Evolutionary conservation across 2,329 filamentous ascomycete genomes (phyloP).

Genomic region (Lasiodiplodia sp.): DNA sequence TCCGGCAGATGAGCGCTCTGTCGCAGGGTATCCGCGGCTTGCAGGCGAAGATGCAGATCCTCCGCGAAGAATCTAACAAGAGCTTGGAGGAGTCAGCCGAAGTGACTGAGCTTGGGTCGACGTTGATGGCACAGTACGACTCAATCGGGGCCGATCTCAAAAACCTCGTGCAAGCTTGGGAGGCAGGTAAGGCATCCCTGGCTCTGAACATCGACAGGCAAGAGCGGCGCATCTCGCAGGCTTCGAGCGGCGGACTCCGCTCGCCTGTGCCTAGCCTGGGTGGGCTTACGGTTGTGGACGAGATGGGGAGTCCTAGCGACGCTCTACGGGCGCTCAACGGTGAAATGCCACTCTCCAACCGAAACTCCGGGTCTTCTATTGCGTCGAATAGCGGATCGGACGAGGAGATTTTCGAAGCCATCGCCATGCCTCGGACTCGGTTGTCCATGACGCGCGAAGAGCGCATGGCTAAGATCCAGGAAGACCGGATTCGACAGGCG

Average conservation of each 20-base stretch:
- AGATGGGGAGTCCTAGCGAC: slow-evolving; percentile 64
- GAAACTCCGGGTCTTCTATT: slow-evolving; percentile 39
- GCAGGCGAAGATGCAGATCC: slow-evolving; percentile 91
- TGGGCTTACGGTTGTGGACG: slow-evolving; percentile 64
- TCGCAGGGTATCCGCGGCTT: slow-evolving; percentile 90
- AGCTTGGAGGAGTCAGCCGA: slow-evolving; percentile 76
- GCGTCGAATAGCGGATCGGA: slow-evolving; percentile 64
- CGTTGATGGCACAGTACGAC: slow-evolving; percentile 89
- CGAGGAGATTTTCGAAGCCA: slow-evolving; percentile 87
- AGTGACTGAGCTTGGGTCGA: slow-evolving; percentile 74
- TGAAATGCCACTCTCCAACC: slow-evolving; percentile 61
- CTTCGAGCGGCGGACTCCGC: slow-evolving; percentile 52
- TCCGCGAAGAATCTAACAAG: slow-evolving; percentile 87
- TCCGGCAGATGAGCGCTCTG: slow-evolving; percentile 85
- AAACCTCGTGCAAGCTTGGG: slow-evolving; percentile 58
- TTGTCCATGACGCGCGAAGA: slow-evolving; percentile 83
- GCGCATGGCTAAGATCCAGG: slow-evolving; percentile 84
- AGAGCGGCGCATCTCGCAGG: slow-evolving; percentile 65
- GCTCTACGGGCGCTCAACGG: slow-evolving; percentile 83
- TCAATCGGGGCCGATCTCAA: slow-evolving; percentile 89
- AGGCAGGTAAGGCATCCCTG: slow-evolving; percentile 77
- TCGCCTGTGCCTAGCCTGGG: slow-evolving; percentile 65
- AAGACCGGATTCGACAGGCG: slow-evolving; percentile 80
- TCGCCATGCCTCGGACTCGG: slow-evolving; percentile 76
- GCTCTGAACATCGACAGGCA: slow-evolving; percentile 83